These are phyloP conservation scores for Ophiostoma novo-ulmi DNA, from an alignment of 2,329 filamentous ascomycete species.

Conservation along the genomic window DNA sequence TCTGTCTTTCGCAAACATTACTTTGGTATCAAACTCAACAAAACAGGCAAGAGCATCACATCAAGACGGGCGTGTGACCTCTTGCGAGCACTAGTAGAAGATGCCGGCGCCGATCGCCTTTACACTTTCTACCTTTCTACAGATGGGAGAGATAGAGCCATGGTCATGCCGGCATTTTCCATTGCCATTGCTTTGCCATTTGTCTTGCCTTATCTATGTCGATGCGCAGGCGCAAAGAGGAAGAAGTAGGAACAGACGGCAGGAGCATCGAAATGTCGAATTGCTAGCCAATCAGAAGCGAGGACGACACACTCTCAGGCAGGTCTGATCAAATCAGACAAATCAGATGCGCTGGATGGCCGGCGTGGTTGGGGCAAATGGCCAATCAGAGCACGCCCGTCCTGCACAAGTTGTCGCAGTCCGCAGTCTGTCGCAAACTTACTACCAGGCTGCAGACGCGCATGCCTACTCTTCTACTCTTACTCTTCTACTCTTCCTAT, in stretches of 20 bases:
- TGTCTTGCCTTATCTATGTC: background rate
- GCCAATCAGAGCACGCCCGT: slow-evolving; percentile 21
- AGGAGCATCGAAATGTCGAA: background rate
- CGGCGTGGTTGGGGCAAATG: slow-evolving; percentile 17
- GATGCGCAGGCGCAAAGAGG: background rate
- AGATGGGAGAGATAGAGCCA: background rate
- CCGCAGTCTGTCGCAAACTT: background rate
- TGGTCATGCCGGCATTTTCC: background rate
- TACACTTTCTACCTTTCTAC: background rate
- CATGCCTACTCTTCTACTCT: background rate
- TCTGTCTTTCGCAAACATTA: too few relatives aligned
- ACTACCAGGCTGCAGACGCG: background rate
- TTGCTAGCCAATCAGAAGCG: background rate
- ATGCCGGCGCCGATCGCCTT: background rate
- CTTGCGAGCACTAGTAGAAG: background rate
- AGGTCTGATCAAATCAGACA: slow-evolving; percentile 27
- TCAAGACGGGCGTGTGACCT: background rate
- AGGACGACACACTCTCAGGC: background rate
- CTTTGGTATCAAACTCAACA: background rate
- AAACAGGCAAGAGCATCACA: background rate
- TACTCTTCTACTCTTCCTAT: background rate
- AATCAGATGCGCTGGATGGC: slow-evolving; percentile 25
- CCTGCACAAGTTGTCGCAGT: slow-evolving; percentile 22
- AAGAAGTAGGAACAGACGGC: slow-evolving; percentile 15
- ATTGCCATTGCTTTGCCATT: background rate